Evolutionary conservation across 306 rosid species (phyloP), one percentile per base, ranked within the genome.

Genomic region (Senna tora): DNA sequence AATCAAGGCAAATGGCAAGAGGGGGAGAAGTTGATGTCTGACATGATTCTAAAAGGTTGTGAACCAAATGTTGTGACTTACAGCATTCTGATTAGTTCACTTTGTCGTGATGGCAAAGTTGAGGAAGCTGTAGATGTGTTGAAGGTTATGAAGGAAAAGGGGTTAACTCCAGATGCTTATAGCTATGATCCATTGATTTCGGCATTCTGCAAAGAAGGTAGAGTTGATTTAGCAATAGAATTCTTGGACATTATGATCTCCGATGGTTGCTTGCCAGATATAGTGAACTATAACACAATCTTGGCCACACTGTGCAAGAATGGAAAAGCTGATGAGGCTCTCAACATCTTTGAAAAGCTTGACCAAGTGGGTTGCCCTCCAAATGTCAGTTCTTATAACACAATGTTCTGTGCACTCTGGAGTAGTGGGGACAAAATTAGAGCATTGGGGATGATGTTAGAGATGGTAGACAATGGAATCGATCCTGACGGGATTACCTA

Each of bases 321-420:
- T 66, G 98, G 98, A 34, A 81, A 80, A 15, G 81, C 87, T 50
- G 84, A 86, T 34, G 84, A 77, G 52, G 98, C 96, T 59, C 74
- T 90, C 77, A 69, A 79, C 42, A 82, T 94, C 74, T 91, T 94
- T 10, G 74, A 85, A 74, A 89, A 86, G 85, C 90, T 87, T 15
- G 83, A 79, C 14, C 89, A 84, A 69, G 83, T 89, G 39, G 96
- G 92, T 25, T 91, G 94, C 60, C 87, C 98, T 65, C 97, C 98
- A 52, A 83, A 83, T 75, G 94, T 74, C 76, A 84, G 92, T 72
- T 89, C 97, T 6, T 94, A 94, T 73, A 91, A 91, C 82, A 91
- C 91, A n/a, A 71, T 91, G 86, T 80, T 94, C 75, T 74, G 91
- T 74, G 94, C 94, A 3, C 76, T 91, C 33, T 94, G 98, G 96